A percentile compares a stretch with the other conserved stretches of the same genome.
Evolutionary conservation across 768 basidiomycete genomes (phyloP).

Genomic region (Cystobasidium tubakii): DNA sequence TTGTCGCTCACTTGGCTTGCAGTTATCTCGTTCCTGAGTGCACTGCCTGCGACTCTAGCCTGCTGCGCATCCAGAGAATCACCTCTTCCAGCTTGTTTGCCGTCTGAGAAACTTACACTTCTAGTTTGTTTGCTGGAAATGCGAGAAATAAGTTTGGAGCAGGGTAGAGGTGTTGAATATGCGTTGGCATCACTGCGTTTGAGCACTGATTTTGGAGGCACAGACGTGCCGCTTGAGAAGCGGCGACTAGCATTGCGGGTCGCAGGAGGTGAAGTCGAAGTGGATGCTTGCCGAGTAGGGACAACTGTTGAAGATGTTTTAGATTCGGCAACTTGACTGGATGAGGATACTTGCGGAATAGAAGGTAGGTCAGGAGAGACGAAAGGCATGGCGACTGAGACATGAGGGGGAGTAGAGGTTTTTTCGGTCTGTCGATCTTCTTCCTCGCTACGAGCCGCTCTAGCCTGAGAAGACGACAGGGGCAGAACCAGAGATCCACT

Average conservation of each 20-base stretch:
- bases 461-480: neutral
- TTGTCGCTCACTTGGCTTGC: neutral
- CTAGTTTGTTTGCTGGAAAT: constrained; percentile 56
- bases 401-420: constrained; percentile 23
- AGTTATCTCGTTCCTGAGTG: constrained; percentile 23
- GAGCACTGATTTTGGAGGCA: constrained; percentile 40
- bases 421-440: neutral
- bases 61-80: constrained; percentile 7
- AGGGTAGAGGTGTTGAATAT: constrained; percentile 36
- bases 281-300: neutral
- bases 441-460: neutral
- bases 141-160: constrained; percentile 48
- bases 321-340: neutral
- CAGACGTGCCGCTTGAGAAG: neutral
- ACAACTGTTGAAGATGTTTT: constrained; percentile 11
- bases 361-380: constrained; percentile 27
- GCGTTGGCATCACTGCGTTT: constrained; percentile 52
- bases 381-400: constrained; percentile 3
- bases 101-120: constrained; percentile 95
- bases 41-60: constrained; percentile 1
- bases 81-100: constrained; percentile 57
- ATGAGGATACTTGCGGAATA: neutral
- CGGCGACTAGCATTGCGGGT: neutral
- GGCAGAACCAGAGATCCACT: constrained; percentile 25
- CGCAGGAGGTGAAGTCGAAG: neutral